Evolutionary conservation across 306 rosid species (phyloP).

Genomic region (Pueraria montana): DNA sequence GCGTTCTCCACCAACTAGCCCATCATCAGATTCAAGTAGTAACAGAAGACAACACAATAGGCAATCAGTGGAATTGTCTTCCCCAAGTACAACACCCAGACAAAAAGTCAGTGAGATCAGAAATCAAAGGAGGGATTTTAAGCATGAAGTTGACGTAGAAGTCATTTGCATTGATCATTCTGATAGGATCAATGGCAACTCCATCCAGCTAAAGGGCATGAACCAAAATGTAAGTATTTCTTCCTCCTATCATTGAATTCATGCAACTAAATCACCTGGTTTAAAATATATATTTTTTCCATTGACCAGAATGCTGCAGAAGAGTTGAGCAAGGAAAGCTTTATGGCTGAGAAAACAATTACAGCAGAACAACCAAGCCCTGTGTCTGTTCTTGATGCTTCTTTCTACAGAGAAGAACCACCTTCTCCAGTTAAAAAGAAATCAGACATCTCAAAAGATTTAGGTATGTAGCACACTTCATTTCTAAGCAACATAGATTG

Average conservation of each 20-base stretch:
- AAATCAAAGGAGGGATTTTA: constrained; percentile 49
- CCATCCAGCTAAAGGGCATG: constrained; percentile 45
- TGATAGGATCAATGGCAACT: constrained; percentile 40
- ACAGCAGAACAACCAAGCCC: constrained; percentile 91
- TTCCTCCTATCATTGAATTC: constrained; percentile 30
- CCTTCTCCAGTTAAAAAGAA: constrained; percentile 94
- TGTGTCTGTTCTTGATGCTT: constrained; percentile 89
- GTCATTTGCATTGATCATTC: constrained; percentile 52
- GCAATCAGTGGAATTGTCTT: constrained; percentile 56
- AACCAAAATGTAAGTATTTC: constrained; percentile 60
- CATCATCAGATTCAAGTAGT: constrained; percentile 64
- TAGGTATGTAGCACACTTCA: constrained; percentile 50
- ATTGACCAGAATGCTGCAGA: constrained; percentile 59
- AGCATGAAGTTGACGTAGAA: constrained; percentile 54
- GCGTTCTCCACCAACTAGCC: constrained; percentile 61
- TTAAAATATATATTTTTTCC: constrained; percentile 36
- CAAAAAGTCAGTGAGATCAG: constrained; percentile 54
- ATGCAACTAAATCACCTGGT: constrained; percentile 33
- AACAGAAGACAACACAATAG: constrained; percentile 59
- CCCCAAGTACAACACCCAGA: constrained; percentile 58
- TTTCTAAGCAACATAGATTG: constrained; percentile 4
- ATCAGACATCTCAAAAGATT: constrained; percentile 73
- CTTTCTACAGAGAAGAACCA: constrained; percentile 87
- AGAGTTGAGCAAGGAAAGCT: constrained; percentile 52
- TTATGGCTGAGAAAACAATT: constrained; percentile 54